Percentiles rank a stretch among this genome's conserved stretches.
phyloP scores from a whole-genome alignment of 2,329 filamentous ascomycete genomes.

The Fusarium pilosicola region DNA sequence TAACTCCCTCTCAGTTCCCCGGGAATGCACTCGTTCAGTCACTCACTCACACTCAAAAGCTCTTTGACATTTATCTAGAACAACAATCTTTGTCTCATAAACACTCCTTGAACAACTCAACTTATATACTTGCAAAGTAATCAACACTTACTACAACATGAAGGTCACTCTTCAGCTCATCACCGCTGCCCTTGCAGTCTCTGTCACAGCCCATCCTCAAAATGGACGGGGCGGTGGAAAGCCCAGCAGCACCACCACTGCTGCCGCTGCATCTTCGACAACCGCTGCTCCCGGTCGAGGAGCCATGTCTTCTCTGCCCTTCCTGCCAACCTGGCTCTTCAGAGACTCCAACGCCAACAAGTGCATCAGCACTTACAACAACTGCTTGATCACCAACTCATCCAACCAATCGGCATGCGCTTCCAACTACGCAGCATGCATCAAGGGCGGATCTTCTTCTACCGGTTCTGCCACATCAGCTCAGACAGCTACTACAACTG shows the following conservation, averaged over 20 bases:
- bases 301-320: not conserved
- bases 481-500: not conserved
- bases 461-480: not conserved
- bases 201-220: conserved; percentile 1
- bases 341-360: not conserved
- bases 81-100: not conserved
- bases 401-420: not conserved
- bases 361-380: conserved; percentile 13
- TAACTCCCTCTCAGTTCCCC: not conserved
- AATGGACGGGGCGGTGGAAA: not conserved
- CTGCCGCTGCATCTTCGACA: not conserved
- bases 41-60: not conserved
- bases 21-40: not conserved
- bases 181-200: not conserved
- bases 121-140: not conserved
- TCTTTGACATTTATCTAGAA: not conserved
- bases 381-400: conserved; percentile 8
- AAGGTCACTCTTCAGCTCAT: conserved; percentile 13
- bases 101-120: not conserved
- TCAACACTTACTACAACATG: not conserved
- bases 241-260: not conserved
- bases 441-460: not conserved
- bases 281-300: not conserved
- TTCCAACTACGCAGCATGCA: conserved; percentile 4
- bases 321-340: conserved; percentile 15